Percentiles rank a stretch among this genome's conserved stretches.
phyloP scores from a whole-genome alignment of 441 rosid genomes.

The Monsonia emarginata region DNA sequence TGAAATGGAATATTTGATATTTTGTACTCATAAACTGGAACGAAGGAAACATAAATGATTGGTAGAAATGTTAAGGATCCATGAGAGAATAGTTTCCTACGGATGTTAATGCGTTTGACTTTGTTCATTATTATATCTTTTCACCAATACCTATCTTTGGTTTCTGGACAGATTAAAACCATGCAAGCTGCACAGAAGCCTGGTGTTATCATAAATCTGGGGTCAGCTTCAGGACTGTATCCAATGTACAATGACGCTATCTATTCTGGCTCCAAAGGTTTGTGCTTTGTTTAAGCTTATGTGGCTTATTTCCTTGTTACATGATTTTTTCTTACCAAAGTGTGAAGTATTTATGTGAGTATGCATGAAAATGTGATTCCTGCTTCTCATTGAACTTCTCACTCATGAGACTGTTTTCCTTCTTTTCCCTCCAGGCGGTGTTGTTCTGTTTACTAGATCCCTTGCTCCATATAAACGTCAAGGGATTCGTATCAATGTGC shows the following conservation, averaged over 20 bases:
- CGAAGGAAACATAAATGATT: neutral
- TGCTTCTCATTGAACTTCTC: conserved; percentile 9
- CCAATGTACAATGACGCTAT: conserved; percentile 53
- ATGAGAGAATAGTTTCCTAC: neutral
- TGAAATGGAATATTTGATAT: neutral
- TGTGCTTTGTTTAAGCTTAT: conserved; percentile 11
- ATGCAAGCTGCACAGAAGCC: conserved; percentile 71
- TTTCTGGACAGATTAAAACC: conserved; percentile 45
- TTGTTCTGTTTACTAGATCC: conserved; percentile 79
- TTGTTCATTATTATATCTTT: neutral
- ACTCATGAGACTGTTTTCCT: neutral
- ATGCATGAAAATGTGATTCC: neutral
- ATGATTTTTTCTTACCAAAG: neutral
- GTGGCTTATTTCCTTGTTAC: neutral
- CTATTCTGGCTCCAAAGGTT: conserved; percentile 79
- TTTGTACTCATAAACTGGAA: neutral
- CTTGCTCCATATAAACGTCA: conserved; percentile 40
- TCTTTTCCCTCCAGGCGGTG: conserved; percentile 47
- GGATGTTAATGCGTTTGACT: neutral
- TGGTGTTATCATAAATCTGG: conserved; percentile 83
- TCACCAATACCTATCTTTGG: conserved; percentile 1
- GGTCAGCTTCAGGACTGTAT: conserved; percentile 86
- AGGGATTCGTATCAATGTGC: conserved; percentile 86
- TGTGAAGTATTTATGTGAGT: neutral
- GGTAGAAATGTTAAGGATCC: neutral